A percentile compares a stretch with the other conserved stretches of the same genome.
Conservation (phyloP, 768 basidiomycete genomes). For the Lactarius hengduanensis region DNA sequence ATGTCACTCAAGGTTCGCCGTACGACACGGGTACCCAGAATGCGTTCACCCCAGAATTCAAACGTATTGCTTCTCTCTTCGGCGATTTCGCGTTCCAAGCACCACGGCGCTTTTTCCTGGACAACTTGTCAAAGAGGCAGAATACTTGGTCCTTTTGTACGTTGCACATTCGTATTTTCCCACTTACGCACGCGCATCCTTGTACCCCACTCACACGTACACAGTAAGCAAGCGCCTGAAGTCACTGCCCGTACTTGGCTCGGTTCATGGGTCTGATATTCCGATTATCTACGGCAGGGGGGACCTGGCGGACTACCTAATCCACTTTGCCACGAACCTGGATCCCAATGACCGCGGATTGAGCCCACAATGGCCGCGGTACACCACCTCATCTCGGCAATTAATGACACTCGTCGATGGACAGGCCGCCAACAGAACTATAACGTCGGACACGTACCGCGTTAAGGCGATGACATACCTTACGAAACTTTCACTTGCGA, state of each 20-base stretch:
- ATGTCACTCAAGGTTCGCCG: constrained; percentile 32
- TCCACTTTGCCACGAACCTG: constrained; percentile 32
- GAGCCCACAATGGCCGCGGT: constrained; percentile 24
- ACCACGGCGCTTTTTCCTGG: constrained; percentile 39
- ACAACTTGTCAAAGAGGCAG: constrained; percentile 35
- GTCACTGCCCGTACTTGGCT: constrained; percentile 32
- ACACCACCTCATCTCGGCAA: constrained; percentile 9
- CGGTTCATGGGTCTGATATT: constrained; percentile 25
- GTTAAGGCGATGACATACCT: constrained; percentile 7
- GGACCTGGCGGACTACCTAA: constrained; percentile 27
- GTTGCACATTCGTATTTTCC: constrained; percentile 17
- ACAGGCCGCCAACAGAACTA: neutral
- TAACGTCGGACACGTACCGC: constrained; percentile 30
- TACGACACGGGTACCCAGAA: constrained; percentile 32
- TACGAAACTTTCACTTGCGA: constrained; percentile 13
- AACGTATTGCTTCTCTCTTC: constrained; percentile 40
- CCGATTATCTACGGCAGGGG: constrained; percentile 13
- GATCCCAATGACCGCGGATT: constrained; percentile 32
- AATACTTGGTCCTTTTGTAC: constrained; percentile 38
- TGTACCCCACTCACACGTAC: neutral
- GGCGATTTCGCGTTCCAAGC: constrained; percentile 41
- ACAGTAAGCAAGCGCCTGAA: constrained; percentile 39
- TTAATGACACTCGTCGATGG: constrained; percentile 26
- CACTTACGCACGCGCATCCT: neutral
- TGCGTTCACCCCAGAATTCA: constrained; percentile 39